phyloP scores from a whole-genome alignment of 768 basidiomycete genomes.

The Wakefieldia striispora region DNA sequence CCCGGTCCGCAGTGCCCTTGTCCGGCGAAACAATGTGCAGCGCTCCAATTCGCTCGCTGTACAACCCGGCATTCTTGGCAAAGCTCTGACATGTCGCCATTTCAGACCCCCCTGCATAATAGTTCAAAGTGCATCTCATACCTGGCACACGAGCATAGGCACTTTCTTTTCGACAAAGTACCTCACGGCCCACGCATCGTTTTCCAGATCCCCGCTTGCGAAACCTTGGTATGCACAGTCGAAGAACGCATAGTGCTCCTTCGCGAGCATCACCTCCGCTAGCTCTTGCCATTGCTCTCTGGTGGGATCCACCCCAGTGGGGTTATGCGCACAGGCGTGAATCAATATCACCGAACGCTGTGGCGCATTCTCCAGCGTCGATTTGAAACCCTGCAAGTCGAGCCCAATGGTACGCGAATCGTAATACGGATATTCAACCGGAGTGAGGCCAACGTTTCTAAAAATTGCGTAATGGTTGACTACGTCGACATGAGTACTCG shows the following conservation, averaged over 20 bases:
- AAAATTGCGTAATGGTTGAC: slow-evolving; percentile 91
- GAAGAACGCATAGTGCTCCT: slow-evolving; percentile 86
- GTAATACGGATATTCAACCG: slow-evolving; percentile 91
- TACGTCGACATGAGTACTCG: slow-evolving; percentile 25
- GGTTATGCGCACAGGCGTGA: slow-evolving; percentile 96
- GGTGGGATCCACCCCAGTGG: slow-evolving; percentile 94
- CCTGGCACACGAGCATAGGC: slow-evolving; percentile 86
- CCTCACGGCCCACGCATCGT: slow-evolving; percentile 89
- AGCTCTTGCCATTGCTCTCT: slow-evolving; percentile 80
- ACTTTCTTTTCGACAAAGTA: slow-evolving; percentile 77
- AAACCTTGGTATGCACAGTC: slow-evolving; percentile 98
- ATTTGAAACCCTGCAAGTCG: slow-evolving; percentile 69
- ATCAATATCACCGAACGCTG: slow-evolving; percentile 82
- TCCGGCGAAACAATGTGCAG: slow-evolving; percentile 73
- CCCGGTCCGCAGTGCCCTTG: slow-evolving; percentile 63
- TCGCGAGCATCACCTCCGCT: slow-evolving; percentile 66
- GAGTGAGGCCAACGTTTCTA: slow-evolving; percentile 85
- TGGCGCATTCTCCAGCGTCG: slow-evolving; percentile 60
- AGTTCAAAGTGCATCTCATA: slow-evolving; percentile 23
- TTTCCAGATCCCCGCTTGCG: slow-evolving; percentile 87
- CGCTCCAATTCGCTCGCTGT: slow-evolving; percentile 94
- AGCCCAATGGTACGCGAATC: slow-evolving; percentile 87
- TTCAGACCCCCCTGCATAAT: slow-evolving; percentile 7
- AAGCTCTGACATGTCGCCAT: slow-evolving; percentile 63
- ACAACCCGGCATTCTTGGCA: slow-evolving; percentile 95